These are phyloP conservation scores for Fusarium succisae DNA, from an alignment of 2,329 filamentous ascomycete species.

Conservation along the genomic window DNA sequence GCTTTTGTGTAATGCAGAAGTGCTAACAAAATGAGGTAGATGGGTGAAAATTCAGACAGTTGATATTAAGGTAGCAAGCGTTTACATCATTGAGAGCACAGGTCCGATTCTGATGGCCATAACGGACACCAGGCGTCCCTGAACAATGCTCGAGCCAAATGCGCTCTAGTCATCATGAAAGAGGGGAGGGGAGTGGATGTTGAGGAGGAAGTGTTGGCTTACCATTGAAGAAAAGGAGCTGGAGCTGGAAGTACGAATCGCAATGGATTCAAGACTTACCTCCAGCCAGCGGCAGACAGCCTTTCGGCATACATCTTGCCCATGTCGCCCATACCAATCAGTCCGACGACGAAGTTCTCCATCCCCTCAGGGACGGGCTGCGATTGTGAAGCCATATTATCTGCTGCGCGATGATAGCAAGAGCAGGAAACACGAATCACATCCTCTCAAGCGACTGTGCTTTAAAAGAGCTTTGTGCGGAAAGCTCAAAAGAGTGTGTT, in stretches of 20 bases:
- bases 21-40: constrained; percentile 18
- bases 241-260: constrained; percentile 19
- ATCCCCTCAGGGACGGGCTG: constrained; percentile 54
- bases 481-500: constrained; percentile 23
- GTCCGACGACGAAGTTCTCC: constrained; percentile 82
- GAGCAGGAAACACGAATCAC: constrained; percentile 41
- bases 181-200: constrained; percentile 29
- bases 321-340: constrained; percentile 99
- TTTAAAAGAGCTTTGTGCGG: constrained; percentile 16
- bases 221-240: constrained; percentile 26
- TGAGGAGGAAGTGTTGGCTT: constrained; percentile 31
- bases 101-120: constrained; percentile 71
- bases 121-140: constrained; percentile 73
- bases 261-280: constrained; percentile 63
- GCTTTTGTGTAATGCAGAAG: constrained; percentile 11
- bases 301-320: constrained; percentile 96
- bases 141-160: constrained; percentile 99
- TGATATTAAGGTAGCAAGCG: constrained; percentile 89
- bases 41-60: constrained; percentile 76
- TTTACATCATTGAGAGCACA: constrained; percentile 96
- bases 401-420: constrained; percentile 37
- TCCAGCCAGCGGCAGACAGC: constrained; percentile 93
- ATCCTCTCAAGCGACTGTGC: constrained; percentile 38
- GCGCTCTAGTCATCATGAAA: constrained; percentile 99
- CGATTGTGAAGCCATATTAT: constrained; percentile 44